These are phyloP conservation scores for Phytophthora fragariae DNA, from an alignment of 352 stramenopile species.

Conservation along the genomic window DNA sequence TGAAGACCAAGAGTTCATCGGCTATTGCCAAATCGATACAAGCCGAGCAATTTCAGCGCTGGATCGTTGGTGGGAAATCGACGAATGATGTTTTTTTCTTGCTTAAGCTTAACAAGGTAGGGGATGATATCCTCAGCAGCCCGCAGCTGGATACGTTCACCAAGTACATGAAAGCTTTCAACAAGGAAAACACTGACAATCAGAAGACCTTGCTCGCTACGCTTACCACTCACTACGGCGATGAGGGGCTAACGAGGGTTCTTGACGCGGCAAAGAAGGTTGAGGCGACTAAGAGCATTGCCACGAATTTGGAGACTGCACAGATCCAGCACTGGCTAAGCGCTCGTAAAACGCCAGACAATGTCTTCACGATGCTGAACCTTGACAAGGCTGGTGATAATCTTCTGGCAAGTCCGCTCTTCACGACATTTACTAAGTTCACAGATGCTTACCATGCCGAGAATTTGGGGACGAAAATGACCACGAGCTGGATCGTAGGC, in stretches of 20 bases:
- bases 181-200: too few relatives aligned
- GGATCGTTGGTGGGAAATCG: not conserved
- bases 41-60: not conserved
- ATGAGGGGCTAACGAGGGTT: not conserved
- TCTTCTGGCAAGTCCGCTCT: not conserved
- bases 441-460: not conserved
- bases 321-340: not conserved
- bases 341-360: not conserved
- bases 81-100: not conserved
- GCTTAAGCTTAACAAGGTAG: slow-evolving; percentile 5
- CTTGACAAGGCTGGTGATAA: not conserved
- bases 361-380: not conserved
- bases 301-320: not conserved
- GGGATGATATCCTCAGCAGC: slow-evolving; percentile 1
- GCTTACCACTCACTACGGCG: not conserved
- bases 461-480: not conserved
- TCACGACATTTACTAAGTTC: not conserved
- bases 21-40: not conserved
- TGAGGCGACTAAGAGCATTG: not conserved
- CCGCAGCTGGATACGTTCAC: not conserved
- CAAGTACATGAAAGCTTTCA: too few relatives aligned
- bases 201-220: not conserved
- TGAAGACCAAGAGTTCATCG: not conserved
- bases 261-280: not conserved
- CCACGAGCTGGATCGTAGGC: not conserved